phyloP scores from a whole-genome alignment of 495 filamentous ascomycete genomes.

The Parathielavia hyrcaniae region DNA sequence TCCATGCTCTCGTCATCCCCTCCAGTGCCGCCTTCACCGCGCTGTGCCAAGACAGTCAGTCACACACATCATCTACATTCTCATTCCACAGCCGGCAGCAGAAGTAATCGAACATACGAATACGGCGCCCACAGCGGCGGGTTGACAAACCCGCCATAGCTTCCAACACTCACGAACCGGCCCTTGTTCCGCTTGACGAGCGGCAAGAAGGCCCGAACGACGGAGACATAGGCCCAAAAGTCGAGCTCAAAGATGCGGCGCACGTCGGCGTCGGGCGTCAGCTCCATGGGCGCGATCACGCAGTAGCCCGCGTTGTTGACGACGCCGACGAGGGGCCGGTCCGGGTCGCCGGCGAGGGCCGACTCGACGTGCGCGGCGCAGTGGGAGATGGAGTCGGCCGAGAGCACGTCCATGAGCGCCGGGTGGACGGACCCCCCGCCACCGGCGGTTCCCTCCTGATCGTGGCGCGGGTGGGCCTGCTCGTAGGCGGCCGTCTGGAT shows the following conservation, averaged over 20 bases:
- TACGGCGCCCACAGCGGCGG: slow-evolving; percentile 1
- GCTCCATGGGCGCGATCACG: neutral
- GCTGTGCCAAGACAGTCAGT: neutral
- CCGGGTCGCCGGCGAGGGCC: neutral
- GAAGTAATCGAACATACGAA: neutral
- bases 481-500: neutral
- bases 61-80: too few relatives aligned
- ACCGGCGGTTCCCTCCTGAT: neutral
- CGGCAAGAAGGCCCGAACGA: neutral
- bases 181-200: neutral
- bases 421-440: neutral
- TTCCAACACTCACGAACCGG: neutral
- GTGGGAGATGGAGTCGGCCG: neutral
- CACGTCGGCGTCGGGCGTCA: neutral
- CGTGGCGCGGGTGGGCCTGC: neutral
- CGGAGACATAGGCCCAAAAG: neutral
- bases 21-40: neutral
- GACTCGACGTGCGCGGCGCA: neutral
- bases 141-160: neutral
- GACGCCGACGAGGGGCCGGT: neutral
- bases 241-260: neutral
- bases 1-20: neutral
- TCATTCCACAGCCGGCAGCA: too few relatives aligned
- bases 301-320: neutral
- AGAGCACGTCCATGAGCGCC: neutral